These are phyloP conservation scores for Asclepias syriaca DNA, from an alignment of 257 asterid genomes.

Conservation along the genomic window DNA sequence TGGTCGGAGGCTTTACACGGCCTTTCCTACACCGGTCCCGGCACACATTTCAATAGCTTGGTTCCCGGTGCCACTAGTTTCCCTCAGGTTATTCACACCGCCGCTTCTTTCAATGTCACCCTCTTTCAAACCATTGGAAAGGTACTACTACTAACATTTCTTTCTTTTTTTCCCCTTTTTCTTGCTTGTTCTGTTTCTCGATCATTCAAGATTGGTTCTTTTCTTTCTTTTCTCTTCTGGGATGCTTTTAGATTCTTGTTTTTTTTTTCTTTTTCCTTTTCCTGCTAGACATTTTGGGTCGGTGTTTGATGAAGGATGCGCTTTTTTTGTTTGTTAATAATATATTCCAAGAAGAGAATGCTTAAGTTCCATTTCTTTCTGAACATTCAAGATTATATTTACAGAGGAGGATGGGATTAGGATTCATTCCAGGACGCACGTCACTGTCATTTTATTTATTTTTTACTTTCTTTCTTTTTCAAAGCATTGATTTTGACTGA, in stretches of 20 bases:
- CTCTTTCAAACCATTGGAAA: conserved; percentile 41
- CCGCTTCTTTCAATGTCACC: conserved; percentile 44
- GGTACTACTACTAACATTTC: conserved; percentile 14
- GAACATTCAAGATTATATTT: background rate
- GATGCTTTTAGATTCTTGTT: background rate
- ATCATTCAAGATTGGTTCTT: background rate
- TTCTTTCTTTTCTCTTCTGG: background rate
- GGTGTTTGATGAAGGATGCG: background rate
- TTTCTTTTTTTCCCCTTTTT: background rate
- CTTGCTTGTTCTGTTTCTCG: background rate
- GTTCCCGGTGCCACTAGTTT: conserved; percentile 53
- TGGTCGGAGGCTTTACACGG: conserved; percentile 59
- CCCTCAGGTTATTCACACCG: conserved; percentile 47
- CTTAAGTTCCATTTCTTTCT: background rate
- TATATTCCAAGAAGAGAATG: background rate
- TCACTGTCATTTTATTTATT: conserved; percentile 27
- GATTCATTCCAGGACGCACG: conserved; percentile 14
- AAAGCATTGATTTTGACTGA: conserved; percentile 15
- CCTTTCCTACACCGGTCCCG: conserved; percentile 29
- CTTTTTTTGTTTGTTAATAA: background rate
- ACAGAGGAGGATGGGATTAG: background rate
- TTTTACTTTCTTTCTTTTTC: background rate
- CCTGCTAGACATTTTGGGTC: no score
- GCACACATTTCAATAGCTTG: conserved; percentile 21
- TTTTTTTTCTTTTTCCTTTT: no score